Conservation (phyloP, 768 basidiomycete genomes). For the Amylocystis lapponica region DNA sequence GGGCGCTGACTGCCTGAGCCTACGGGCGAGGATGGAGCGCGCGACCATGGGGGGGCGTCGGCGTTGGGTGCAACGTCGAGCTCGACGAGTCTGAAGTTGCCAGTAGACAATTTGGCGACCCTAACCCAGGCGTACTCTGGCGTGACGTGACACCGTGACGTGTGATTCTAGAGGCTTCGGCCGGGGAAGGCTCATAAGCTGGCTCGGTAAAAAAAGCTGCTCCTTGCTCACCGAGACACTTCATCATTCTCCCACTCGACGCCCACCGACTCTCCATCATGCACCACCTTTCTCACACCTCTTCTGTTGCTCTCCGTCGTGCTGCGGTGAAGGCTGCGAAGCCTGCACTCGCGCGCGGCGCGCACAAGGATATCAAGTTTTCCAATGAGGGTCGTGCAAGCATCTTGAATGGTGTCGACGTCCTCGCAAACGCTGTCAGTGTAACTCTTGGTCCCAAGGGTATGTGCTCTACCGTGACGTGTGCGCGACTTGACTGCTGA, state of each 20-base stretch:
- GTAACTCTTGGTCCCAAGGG: conserved; percentile 98
- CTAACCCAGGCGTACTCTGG: neutral
- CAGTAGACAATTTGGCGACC: neutral
- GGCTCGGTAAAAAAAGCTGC: neutral
- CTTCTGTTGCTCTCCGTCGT: conserved; percentile 63
- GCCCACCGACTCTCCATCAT: no score
- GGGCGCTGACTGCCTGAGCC: neutral
- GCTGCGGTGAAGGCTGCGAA: conserved; percentile 52
- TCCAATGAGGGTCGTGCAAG: conserved; percentile 91
- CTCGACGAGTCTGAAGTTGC: neutral
- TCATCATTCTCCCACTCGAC: no score
- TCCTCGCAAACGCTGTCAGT: conserved; percentile 93
- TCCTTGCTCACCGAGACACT: no score
- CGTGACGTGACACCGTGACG: neutral
- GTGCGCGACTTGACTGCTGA: conserved; percentile 9
- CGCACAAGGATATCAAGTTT: conserved; percentile 96
- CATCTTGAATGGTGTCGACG: conserved; percentile 93
- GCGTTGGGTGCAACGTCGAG: neutral
- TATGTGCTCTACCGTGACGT: conserved; percentile 21
- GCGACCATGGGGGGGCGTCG: neutral
- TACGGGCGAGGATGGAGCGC: neutral
- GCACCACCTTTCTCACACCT: conserved; percentile 67
- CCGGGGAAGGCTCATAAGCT: neutral
- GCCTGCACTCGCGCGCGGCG: conserved; percentile 57
- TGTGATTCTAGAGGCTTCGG: neutral